Conservation (phyloP, 495 filamentous ascomycete species). For the Rostrohypoxylon terebratum region DNA sequence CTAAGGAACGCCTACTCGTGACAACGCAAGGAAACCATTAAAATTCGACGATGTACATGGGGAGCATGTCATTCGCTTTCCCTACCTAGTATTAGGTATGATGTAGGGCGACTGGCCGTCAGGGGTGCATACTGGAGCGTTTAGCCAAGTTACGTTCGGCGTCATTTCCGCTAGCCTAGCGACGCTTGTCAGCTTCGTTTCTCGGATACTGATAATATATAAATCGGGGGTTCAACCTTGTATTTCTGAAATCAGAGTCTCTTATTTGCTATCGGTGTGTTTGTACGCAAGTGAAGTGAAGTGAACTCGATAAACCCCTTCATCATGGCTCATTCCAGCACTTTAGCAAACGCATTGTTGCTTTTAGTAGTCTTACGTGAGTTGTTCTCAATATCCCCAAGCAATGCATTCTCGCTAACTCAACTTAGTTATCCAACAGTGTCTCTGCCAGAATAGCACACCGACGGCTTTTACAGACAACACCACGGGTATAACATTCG, state of each 20-base stretch:
- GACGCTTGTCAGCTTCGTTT: constrained; percentile 20
- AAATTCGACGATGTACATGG: not conserved
- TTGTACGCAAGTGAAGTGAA: not conserved
- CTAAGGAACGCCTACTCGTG: not conserved
- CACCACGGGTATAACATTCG: constrained; percentile 50
- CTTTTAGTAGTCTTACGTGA: constrained; percentile 41
- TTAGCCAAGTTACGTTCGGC: constrained; percentile 29
- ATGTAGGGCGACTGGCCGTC: not conserved
- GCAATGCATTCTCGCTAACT: constrained; percentile 28
- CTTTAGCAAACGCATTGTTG: constrained; percentile 31
- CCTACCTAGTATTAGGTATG: constrained; percentile 14
- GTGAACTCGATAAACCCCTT: not conserved
- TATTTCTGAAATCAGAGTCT: constrained; percentile 3
- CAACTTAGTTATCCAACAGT: constrained; percentile 40
- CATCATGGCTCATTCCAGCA: constrained; percentile 40
- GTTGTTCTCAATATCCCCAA: not conserved
- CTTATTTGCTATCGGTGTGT: constrained; percentile 4
- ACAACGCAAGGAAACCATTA: constrained; percentile 12
- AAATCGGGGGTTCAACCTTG: not conserved
- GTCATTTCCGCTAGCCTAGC: constrained; percentile 25
- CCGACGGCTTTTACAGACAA: constrained; percentile 47
- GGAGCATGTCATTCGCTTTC: constrained; percentile 6
- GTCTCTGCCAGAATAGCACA: constrained; percentile 38
- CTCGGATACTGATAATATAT: constrained; percentile 22
- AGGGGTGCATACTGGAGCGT: not conserved